Evolutionary conservation across 805 yeast species (phyloP).

Genomic region (Diddensiella transvaalensis): DNA sequence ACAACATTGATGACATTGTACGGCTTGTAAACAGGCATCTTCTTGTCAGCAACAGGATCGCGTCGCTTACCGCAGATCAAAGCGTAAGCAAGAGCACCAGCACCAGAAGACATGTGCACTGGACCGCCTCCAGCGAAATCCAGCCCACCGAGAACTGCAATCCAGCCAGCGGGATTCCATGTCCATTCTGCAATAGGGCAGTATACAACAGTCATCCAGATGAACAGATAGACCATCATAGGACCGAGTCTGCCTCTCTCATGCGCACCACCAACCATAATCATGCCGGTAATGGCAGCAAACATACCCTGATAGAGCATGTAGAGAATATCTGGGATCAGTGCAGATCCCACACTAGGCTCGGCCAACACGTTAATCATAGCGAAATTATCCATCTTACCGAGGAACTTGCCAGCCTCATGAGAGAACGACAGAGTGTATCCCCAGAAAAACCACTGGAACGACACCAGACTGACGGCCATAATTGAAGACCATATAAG

Average conservation of each 20-base stretch:
- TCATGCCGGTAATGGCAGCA: slow-evolving; percentile 86
- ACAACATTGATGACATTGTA: slow-evolving; percentile 89
- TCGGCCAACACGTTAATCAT: slow-evolving; percentile 79
- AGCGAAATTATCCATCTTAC: slow-evolving; percentile 77
- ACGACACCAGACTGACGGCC: slow-evolving; percentile 75
- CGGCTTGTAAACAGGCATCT: slow-evolving; percentile 87
- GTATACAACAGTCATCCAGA: slow-evolving; percentile 94
- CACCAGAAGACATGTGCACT: slow-evolving; percentile 92
- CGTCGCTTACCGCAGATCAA: slow-evolving; percentile 87
- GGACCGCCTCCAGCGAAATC: slow-evolving; percentile 99
- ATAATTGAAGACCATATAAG: slow-evolving; percentile 90
- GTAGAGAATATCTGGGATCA: slow-evolving; percentile 86
- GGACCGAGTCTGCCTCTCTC: slow-evolving; percentile 96
- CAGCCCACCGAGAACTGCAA: slow-evolving; percentile 70
- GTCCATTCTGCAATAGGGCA: slow-evolving; percentile 97
- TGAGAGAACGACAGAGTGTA: slow-evolving; percentile 84
- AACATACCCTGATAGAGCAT: slow-evolving; percentile 96
- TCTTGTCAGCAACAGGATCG: slow-evolving; percentile 62
- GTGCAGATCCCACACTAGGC: slow-evolving; percentile 54
- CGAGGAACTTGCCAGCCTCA: slow-evolving; percentile 65
- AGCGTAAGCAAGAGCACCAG: slow-evolving; percentile 92
- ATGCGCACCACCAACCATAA: slow-evolving; percentile 97
- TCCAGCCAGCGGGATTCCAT: slow-evolving; percentile 95
- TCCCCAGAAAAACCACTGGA: slow-evolving; percentile 99
- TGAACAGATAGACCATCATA: slow-evolving; percentile 88